phyloP scores from a whole-genome alignment of 352 stramenopile genomes.

The Pythium phragmiticola region DNA sequence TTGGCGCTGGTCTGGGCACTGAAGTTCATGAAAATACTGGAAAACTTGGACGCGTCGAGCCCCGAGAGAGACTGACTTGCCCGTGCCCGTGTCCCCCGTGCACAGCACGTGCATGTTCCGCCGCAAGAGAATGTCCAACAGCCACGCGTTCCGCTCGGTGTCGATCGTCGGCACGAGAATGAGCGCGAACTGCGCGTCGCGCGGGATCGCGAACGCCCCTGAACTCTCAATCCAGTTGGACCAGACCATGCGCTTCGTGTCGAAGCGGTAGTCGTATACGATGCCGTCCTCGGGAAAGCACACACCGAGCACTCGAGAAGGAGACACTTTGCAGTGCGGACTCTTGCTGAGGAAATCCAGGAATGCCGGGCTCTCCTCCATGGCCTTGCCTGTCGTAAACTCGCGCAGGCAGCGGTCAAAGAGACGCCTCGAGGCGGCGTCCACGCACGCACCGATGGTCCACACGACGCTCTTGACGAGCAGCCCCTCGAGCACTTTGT shows the following conservation, averaged over 20 bases:
- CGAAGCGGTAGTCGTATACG: conserved; percentile 92
- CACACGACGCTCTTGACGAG: conserved; percentile 89
- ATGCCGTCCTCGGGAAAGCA: conserved; percentile 61
- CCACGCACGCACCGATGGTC: conserved; percentile 91
- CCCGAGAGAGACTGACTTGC: conserved; percentile 90
- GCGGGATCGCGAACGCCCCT: conserved; percentile 56
- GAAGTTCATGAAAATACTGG: conserved; percentile 92
- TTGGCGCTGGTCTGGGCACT: conserved; percentile 92
- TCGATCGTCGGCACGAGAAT: conserved; percentile 94
- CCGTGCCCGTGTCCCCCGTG: conserved; percentile 92
- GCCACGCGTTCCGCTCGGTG: conserved; percentile 90
- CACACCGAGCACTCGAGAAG: conserved; percentile 32
- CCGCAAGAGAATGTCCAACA: conserved; percentile 87
- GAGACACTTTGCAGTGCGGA: conserved; percentile 56
- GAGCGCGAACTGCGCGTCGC: conserved; percentile 78
- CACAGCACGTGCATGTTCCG: conserved; percentile 91
- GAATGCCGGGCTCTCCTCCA: conserved; percentile 36
- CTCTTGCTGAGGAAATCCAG: conserved; percentile 88
- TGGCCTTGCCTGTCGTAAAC: conserved; percentile 52
- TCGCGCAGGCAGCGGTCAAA: conserved; percentile 87
- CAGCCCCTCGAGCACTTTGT: conserved; percentile 80
- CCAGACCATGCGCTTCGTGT: conserved; percentile 84
- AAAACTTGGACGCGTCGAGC: conserved; percentile 69
- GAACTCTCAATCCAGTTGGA: conserved; percentile 67
- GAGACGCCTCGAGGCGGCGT: conserved; percentile 71